These are phyloP conservation scores for Tetradesmus lagerheimii DNA, from an alignment of 139 green algal genomes.

Conservation along the genomic window DNA sequence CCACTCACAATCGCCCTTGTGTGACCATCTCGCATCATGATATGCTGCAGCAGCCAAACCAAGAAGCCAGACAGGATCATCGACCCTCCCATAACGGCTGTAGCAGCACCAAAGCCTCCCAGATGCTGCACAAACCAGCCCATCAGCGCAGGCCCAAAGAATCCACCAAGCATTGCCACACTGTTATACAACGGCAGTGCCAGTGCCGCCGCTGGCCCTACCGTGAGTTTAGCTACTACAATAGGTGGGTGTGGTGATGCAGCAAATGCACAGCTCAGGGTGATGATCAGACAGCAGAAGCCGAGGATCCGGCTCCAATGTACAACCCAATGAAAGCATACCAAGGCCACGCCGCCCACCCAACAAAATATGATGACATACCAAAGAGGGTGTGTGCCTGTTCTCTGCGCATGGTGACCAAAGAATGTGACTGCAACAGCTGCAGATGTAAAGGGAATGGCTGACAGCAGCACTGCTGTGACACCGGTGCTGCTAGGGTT, in stretches of 20 bases:
- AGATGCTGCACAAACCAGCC: background rate
- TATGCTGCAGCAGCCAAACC: background rate
- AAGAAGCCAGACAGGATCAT: background rate
- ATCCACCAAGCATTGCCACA: conserved; percentile 31
- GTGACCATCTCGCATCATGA: background rate
- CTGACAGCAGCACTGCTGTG: conserved; percentile 17
- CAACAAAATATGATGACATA: background rate
- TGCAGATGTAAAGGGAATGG: conserved; percentile 15
- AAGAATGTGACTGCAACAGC: background rate
- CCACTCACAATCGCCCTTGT: background rate
- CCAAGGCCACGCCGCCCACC: background rate
- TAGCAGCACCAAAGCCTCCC: background rate
- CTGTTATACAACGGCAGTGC: conserved; percentile 31
- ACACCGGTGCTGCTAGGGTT: conserved; percentile 5
- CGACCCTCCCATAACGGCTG: background rate
- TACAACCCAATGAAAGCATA: background rate
- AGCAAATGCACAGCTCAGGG: background rate
- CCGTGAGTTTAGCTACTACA: background rate
- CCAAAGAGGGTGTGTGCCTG: background rate
- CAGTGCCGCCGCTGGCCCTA: background rate
- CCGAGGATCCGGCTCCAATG: background rate
- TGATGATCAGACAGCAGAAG: background rate
- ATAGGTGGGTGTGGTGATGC: background rate
- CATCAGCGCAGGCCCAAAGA: conserved; percentile 21
- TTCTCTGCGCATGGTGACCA: background rate